Percentiles rank a stretch among this genome's conserved stretches.
Evolutionary conservation across 768 basidiomycete genomes (phyloP).

Genomic region (Mycena filopes): DNA sequence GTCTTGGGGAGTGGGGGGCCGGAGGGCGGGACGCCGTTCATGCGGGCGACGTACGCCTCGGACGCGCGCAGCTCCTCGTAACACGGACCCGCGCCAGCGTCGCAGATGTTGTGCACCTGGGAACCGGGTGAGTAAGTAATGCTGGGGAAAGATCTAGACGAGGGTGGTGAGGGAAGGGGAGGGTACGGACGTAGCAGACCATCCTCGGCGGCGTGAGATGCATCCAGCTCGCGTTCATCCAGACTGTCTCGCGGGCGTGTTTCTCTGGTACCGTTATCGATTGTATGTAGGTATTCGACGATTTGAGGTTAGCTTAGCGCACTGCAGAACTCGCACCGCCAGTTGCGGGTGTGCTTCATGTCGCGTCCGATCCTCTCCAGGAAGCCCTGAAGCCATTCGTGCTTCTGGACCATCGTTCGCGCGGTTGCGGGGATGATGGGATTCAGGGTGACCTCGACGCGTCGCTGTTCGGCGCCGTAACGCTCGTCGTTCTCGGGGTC

Average conservation of each 20-base stretch:
- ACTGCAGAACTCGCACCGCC: constrained; percentile 31
- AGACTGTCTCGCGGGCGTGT: constrained; percentile 17
- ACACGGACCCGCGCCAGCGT: constrained; percentile 9
- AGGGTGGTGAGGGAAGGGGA: not conserved
- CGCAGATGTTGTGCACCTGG: constrained; percentile 27
- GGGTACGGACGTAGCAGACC: constrained; percentile 12
- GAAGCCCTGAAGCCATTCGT: constrained; percentile 16
- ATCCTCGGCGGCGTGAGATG: constrained; percentile 6
- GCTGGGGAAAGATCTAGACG: not conserved
- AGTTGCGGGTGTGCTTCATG: constrained; percentile 27
- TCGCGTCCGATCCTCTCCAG: constrained; percentile 1
- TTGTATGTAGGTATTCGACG: not conserved
- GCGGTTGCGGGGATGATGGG: constrained; percentile 12
- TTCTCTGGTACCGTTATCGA: not conserved
- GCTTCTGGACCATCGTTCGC: not conserved
- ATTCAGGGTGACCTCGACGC: constrained; percentile 17
- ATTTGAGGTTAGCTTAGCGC: not conserved
- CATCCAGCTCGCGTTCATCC: constrained; percentile 14
- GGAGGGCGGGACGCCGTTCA: not conserved
- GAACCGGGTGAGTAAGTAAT: too few species aligned
- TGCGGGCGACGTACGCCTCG: not conserved
- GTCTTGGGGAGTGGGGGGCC: not conserved
- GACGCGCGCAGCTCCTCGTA: not conserved
- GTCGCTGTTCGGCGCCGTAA: constrained; percentile 21
- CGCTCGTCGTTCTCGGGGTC: constrained; percentile 21